Base-by-base conservation (phyloP, 768 basidiomycete genomes). In the Dioszegia crocea region DNA sequence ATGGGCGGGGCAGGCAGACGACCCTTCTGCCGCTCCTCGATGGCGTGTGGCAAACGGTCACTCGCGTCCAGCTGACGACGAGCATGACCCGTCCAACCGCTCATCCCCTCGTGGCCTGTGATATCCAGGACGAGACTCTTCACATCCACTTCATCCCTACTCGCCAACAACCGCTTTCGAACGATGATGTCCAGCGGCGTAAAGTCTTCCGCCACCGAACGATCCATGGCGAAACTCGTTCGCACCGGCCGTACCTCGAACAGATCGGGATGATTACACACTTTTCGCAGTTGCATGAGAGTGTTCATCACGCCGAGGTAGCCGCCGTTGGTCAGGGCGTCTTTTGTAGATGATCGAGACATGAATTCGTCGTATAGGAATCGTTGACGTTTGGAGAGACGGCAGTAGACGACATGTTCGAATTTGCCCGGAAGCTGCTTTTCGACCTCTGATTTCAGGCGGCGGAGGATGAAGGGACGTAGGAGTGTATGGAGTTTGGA, bases 291-390 rank as follows among this genome's bases (percentile, higher is more conserved):
- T 56, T 79, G 77, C 78, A 79, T 79, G 36, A 79, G 60, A 33
- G 79, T 80, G 62, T 81, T 81, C 64, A 79, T 76, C 41, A 81
- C 78, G 31, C 78, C 78, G 33, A 81, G 75, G 64, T 78, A 80
- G 39, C 79, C 78, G 3, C 92, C 93, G 1, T 91, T 90, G 21
- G 86, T 81, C 45, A 96, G 80, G 19, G 89, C 89, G 62, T 86
- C 84, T 27, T 84, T 83, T 2, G 91, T 96, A 53, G 90, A 85
- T 0, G 88, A 84, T 27, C 91, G 84, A 11, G 86, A 82, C 91
- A 96, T 92, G 79, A 94, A 94, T 73, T 94, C 91, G 80, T 96
- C 91, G 72, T 96, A 96, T 19, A 96, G 81, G 73, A 89, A 91
- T n/a, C 91, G 86, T 67, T 96, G 91, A 11, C 91, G 83, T 72